Base-by-base conservation (phyloP, 2,329 filamentous ascomycete species). In the Chaetomiaceae sp. region DNA sequence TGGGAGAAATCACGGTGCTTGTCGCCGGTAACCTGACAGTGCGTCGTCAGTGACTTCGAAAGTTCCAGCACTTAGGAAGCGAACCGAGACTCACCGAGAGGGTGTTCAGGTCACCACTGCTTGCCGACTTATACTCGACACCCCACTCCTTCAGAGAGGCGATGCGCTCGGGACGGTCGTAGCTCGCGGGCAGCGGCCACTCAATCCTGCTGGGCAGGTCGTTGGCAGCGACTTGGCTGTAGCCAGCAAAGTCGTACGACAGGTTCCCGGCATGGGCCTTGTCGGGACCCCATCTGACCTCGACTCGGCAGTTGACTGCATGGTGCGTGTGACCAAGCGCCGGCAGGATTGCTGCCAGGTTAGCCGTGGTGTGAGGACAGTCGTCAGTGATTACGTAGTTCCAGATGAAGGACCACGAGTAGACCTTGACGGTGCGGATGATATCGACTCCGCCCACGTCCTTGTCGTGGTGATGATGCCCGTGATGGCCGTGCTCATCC, bases 351-450 rank as follows among this genome's bases (percentile, higher is more conserved):
- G 62, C 66, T 11, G 56, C 35, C 6, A 68, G 47, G 3, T 48
- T 37, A 5, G 65, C 66, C 20, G 34, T 38, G 24, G 41, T 36
- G 17, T 47, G 38, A 12, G 39, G 35, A 26, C 37, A 39, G 19
- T 37, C 42, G 36, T 54, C 49, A 33, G 38, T 47, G 20, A 48
- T 45, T 10, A 60, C 62, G 47, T 58, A 58, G 56, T 68, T 68
- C 57, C 65, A 63, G 49, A 56, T 60, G 58, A 63, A 69, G 34
- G 54, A 47, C 45, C 43, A 56, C 26, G 44, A 56, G n/a, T 38
- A 42, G 29, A 27, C 41, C 32, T 45, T 36, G 38, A 35, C 36
- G 48, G 59, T 37, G 43, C 45, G 34, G 47, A 29, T 9, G 12
- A 32, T 40, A 12, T 38, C 38, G 29, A 32, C 29, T 14, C 15